Evolutionary conservation across 202 grass and related monocot species (phyloP).

Genomic region (Schoenoplectus triqueter): DNA sequence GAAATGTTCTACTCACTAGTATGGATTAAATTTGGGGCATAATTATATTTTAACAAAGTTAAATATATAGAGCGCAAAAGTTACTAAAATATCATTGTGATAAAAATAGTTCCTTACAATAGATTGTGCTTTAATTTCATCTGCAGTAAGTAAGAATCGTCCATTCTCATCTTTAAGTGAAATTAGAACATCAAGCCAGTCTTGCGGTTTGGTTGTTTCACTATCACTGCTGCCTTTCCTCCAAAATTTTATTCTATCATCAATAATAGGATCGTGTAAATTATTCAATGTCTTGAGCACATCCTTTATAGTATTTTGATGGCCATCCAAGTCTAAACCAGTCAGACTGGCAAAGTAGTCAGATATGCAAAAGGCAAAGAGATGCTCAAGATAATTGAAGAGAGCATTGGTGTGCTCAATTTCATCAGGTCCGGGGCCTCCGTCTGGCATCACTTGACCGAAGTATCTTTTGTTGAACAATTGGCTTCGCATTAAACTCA

Average conservation of each 20-base stretch:
- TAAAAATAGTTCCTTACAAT: slow-evolving; percentile 40
- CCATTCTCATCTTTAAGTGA: slow-evolving; percentile 41
- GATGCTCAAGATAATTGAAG: slow-evolving; percentile 34
- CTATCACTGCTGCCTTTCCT: neutral
- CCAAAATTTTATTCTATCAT: slow-evolving; percentile 50
- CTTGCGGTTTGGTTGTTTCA: slow-evolving; percentile 27
- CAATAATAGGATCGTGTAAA: slow-evolving; percentile 55
- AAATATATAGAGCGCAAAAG: too few relatives aligned
- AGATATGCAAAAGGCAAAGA: slow-evolving; percentile 60
- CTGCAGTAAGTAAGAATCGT: slow-evolving; percentile 38
- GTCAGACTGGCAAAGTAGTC: slow-evolving; percentile 64
- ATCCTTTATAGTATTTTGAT: slow-evolving; percentile 42
- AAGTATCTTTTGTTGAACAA: slow-evolving; percentile 52
- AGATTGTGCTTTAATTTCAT: slow-evolving; percentile 56
- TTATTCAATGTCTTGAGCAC: slow-evolving; percentile 36
- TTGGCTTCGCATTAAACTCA: slow-evolving; percentile 54
- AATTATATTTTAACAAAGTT: too few relatives aligned
- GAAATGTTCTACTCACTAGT: neutral
- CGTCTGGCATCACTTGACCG: neutral
- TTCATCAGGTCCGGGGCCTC: slow-evolving; percentile 41
- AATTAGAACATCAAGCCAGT: slow-evolving; percentile 56
- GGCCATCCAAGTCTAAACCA: slow-evolving; percentile 48
- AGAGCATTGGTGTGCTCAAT: slow-evolving; percentile 50
- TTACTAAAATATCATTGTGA: neutral
- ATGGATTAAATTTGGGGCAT: neutral